These are phyloP conservation scores for Sclerospora graminicola DNA, from an alignment of 352 stramenopile genomes.

Conservation along the genomic window DNA sequence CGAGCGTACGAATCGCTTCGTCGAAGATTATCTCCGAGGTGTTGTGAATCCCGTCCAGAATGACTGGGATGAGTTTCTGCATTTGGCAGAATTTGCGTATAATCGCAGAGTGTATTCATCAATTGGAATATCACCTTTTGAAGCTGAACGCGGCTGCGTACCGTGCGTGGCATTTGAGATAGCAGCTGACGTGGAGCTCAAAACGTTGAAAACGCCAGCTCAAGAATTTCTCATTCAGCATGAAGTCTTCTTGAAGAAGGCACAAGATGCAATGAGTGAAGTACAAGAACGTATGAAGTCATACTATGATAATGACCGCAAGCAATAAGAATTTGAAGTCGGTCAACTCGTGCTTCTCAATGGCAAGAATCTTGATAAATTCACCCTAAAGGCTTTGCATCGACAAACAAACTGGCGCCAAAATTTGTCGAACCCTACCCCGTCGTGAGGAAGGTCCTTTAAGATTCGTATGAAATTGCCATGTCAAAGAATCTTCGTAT, in stretches of 20 bases:
- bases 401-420: conserved; percentile 1
- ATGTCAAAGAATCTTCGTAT: conserved; percentile 3
- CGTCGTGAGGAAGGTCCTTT: background rate
- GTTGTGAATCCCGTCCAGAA: conserved; percentile 2
- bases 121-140: background rate
- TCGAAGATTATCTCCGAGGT: background rate
- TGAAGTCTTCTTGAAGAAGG: background rate
- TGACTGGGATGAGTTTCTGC: conserved; percentile 4
- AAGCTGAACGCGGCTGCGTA: conserved; percentile 3
- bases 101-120: conserved; percentile 2
- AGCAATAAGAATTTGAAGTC: conserved; percentile 2
- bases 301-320: background rate
- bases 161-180: conserved; percentile 4
- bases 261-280: conserved; percentile 4
- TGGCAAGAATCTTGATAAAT: conserved; percentile 1
- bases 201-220: conserved; percentile 1
- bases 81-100: conserved; percentile 9
- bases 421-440: conserved; percentile 5
- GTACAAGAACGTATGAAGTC: conserved; percentile 2
- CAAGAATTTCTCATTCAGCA: conserved; percentile 2
- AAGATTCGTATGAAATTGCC: conserved; percentile 1
- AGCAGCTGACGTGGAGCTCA: conserved; percentile 3
- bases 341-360: background rate
- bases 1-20: background rate
- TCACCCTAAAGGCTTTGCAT: background rate